Percentiles rank a stretch among this genome's conserved stretches.
Conservation (phyloP, 2,329 filamentous ascomycete species). For the Fusarium pseudonygamai region DNA sequence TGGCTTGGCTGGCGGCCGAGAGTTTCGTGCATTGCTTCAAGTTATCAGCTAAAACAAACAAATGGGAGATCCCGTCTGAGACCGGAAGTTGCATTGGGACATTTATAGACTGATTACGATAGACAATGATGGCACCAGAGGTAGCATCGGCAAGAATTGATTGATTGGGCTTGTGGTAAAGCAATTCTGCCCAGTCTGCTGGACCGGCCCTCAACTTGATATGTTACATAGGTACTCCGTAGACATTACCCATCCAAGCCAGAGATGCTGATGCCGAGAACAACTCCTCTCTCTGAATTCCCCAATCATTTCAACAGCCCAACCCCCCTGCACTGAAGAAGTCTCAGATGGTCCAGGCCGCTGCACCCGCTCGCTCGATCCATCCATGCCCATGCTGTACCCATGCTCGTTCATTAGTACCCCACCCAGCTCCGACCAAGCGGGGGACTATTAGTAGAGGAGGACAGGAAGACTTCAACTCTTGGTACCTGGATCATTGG, state of each 20-base stretch:
- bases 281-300: background rate
- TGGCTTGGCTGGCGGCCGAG: constrained; percentile 24
- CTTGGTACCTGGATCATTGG: constrained; percentile 37
- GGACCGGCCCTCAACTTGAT: background rate
- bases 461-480: constrained; percentile 7
- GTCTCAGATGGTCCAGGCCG: constrained; percentile 33
- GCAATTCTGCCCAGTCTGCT: background rate
- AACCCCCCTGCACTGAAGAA: constrained; percentile 11
- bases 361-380: constrained; percentile 22
- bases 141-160: background rate
- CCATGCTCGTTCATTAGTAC: background rate
- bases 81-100: background rate
- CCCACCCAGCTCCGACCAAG: constrained; percentile 25
- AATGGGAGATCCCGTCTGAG: constrained; percentile 4
- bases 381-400: background rate
- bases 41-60: constrained; percentile 2
- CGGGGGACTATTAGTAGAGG: constrained; percentile 21
- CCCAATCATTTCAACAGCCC: constrained; percentile 5
- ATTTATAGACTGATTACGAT: constrained; percentile 5
- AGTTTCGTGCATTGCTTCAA: constrained; percentile 17
- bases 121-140: constrained; percentile 3
- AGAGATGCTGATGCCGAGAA: background rate
- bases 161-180: background rate
- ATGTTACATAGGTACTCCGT: too few species aligned
- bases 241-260: background rate